These are phyloP conservation scores for Colletotrichum ledebouriae DNA, from an alignment of 2,329 filamentous ascomycete species.

Conservation along the genomic window DNA sequence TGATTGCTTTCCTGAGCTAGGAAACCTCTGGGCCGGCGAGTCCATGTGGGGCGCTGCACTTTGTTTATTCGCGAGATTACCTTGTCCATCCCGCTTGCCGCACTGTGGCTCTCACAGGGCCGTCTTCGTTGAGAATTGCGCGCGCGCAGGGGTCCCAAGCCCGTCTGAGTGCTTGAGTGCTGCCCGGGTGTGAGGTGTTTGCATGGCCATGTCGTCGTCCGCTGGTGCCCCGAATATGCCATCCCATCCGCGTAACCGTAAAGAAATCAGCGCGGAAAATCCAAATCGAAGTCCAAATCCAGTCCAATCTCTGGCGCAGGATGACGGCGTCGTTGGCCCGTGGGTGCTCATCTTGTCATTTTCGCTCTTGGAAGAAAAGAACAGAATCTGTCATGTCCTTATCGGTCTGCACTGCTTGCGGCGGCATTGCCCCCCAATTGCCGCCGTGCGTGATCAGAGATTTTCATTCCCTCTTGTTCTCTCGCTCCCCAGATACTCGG, in stretches of 20 bases:
- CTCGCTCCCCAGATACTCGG: background rate
- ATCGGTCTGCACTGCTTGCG: conserved; percentile 1
- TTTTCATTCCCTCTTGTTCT: background rate
- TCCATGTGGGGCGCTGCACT: conserved; percentile 37
- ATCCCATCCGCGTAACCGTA: conserved; percentile 35
- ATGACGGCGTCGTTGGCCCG: conserved; percentile 20
- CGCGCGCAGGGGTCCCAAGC: conserved; percentile 20
- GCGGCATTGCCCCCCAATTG: conserved; percentile 3
- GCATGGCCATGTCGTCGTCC: conserved; percentile 6
- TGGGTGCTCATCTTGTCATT: conserved; percentile 1
- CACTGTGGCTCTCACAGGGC: conserved; percentile 35
- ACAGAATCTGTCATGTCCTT: conserved; percentile 4
- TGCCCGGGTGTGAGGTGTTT: conserved; percentile 15
- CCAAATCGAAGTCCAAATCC: background rate
- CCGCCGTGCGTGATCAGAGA: conserved; percentile 22
- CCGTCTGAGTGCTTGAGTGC: conserved; percentile 8
- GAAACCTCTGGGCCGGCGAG: conserved; percentile 35
- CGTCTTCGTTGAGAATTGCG: too few species aligned
- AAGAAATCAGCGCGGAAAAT: conserved; percentile 12
- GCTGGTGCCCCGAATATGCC: conserved; percentile 32
- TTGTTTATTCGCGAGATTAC: conserved; percentile 42
- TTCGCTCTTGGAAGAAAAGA: background rate
- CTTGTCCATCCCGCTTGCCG: conserved; percentile 6
- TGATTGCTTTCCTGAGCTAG: conserved; percentile 12
- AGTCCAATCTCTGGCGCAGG: conserved; percentile 12